A percentile compares a stretch with the other conserved stretches of the same genome.
phyloP scores from a whole-genome alignment of 2,329 filamentous ascomycete genomes.

The Phyllosticta paracitricarpa region DNA sequence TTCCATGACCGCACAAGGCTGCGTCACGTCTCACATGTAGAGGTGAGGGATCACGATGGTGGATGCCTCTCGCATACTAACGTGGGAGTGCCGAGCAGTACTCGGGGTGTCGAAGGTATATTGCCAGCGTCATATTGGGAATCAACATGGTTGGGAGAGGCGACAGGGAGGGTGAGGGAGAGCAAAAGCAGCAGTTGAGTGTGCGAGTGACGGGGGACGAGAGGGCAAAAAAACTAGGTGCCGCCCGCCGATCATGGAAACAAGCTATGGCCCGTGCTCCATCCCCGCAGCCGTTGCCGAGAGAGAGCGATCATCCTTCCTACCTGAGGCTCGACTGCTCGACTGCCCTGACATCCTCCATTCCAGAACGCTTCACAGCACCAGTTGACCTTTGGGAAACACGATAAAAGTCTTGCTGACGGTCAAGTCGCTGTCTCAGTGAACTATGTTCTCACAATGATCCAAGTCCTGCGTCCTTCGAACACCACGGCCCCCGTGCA shows the following conservation, averaged over 20 bases:
- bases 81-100: neutral
- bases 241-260: neutral
- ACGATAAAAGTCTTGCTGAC: too few relatives aligned
- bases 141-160: neutral
- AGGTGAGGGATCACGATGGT: neutral
- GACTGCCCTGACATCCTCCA: neutral
- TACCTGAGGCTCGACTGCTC: neutral
- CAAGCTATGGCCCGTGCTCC: slow-evolving; percentile 8
- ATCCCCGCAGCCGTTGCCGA: slow-evolving; percentile 1
- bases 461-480: neutral
- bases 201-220: neutral
- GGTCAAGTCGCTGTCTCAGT: too few relatives aligned
- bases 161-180: neutral
- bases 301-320: neutral
- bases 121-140: neutral
- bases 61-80: neutral
- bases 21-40: neutral
- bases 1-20: neutral
- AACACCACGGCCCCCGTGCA: neutral
- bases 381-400: neutral
- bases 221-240: neutral
- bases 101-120: neutral
- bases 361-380: neutral
- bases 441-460: too few relatives aligned
- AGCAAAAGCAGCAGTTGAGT: neutral